Percentiles rank a stretch among this genome's conserved stretches.
These are phyloP conservation scores for Penicillium brasilianum DNA, from an alignment of 2,329 filamentous ascomycete species.

Conservation along the genomic window DNA sequence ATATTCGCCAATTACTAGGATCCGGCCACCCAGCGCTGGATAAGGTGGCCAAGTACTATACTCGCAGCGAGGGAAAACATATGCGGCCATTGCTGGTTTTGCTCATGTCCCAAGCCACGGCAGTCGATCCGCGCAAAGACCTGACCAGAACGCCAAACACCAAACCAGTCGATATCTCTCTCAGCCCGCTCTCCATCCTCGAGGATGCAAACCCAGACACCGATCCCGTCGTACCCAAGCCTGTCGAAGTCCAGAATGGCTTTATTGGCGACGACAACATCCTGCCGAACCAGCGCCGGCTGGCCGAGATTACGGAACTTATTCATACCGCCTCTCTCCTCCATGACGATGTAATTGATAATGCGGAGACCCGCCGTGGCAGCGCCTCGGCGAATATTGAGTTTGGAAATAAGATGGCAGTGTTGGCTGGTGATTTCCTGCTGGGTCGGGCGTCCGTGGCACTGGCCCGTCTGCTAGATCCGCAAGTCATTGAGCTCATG, in stretches of 20 bases:
- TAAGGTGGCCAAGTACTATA: conserved; percentile 97
- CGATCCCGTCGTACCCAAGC: conserved; percentile 58
- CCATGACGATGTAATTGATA: conserved; percentile 98
- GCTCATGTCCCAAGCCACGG: conserved; percentile 92
- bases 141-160: conserved; percentile 43
- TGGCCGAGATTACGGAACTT: conserved; percentile 95
- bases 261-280: conserved; percentile 63
- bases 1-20: conserved; percentile 89
- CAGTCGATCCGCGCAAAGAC: conserved; percentile 71
- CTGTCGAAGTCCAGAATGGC: conserved; percentile 43
- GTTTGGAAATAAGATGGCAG: conserved; percentile 99
- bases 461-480: conserved; percentile 84
- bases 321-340: conserved; percentile 96
- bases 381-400: conserved; percentile 88
- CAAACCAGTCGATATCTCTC: conserved; percentile 61
- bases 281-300: conserved; percentile 85
- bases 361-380: conserved; percentile 81
- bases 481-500: conserved; percentile 91
- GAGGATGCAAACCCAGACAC: conserved; percentile 79
- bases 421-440: conserved; percentile 94
- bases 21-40: conserved; percentile 94
- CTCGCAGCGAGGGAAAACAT: conserved; percentile 94
- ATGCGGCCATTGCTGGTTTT: conserved; percentile 92
- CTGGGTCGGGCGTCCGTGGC: conserved; percentile 92
- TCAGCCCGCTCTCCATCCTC: conserved; percentile 67